phyloP scores from a whole-genome alignment of 345 rosid species.

The Moringa oleifera region DNA sequence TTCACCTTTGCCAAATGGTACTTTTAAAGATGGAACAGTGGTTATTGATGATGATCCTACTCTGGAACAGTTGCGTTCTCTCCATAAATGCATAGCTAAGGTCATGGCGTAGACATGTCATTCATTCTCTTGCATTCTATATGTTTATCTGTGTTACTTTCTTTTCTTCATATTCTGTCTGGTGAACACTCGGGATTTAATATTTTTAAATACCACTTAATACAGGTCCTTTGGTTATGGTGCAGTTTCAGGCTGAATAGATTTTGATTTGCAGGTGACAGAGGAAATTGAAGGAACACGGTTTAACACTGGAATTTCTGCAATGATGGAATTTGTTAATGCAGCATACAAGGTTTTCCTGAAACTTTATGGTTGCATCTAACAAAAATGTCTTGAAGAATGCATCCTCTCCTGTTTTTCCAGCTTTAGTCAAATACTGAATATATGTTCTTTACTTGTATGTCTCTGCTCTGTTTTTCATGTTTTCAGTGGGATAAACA shows the following conservation, averaged over 20 bases:
- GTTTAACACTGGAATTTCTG: slow-evolving; percentile 92
- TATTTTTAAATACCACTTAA: too few species aligned
- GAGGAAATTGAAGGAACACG: slow-evolving; percentile 90
- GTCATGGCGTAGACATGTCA: slow-evolving; percentile 23
- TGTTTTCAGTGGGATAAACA: slow-evolving; percentile 69
- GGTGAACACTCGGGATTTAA: too few species aligned
- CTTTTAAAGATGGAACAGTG: slow-evolving; percentile 55
- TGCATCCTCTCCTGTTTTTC: neutral
- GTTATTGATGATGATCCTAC: slow-evolving; percentile 62
- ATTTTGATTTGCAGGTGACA: slow-evolving; percentile 48
- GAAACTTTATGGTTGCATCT: neutral
- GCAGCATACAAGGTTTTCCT: slow-evolving; percentile 76
- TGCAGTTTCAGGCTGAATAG: neutral
- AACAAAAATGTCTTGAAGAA: neutral
- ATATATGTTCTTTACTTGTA: neutral
- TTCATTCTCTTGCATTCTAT: neutral
- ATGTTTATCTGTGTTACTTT: neutral
- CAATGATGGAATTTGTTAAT: slow-evolving; percentile 96
- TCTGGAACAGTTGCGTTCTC: slow-evolving; percentile 58
- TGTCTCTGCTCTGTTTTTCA: slow-evolving; percentile 13
- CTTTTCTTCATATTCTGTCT: too few species aligned
- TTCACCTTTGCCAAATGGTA: slow-evolving; percentile 48
- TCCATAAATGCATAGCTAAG: slow-evolving; percentile 90
- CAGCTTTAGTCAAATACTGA: neutral
- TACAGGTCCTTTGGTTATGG: too few species aligned